phyloP scores from a whole-genome alignment of 2,329 filamentous ascomycete genomes.

The Microcyclospora pomicola region DNA sequence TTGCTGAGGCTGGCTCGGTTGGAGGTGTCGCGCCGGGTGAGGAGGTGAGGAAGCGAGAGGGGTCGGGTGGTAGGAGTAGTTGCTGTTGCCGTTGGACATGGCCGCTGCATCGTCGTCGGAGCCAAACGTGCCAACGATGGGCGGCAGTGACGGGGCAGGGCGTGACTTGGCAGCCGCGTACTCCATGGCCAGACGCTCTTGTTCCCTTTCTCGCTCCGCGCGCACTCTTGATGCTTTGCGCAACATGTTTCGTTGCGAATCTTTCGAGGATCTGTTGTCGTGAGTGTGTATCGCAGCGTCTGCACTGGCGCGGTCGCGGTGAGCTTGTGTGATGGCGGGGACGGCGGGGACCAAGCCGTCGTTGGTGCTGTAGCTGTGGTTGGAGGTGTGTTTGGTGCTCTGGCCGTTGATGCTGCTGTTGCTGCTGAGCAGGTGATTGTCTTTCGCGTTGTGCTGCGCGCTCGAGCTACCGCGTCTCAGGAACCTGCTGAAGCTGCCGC shows the following conservation, averaged over 20 bases:
- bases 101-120: conserved; percentile 52
- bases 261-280: conserved; percentile 1
- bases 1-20: conserved; percentile 1
- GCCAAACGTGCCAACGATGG: conserved; percentile 44
- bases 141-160: conserved; percentile 23
- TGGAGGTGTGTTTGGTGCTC: background rate
- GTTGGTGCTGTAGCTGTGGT: background rate
- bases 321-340: conserved; percentile 1
- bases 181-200: conserved; percentile 3
- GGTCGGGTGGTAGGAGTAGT: conserved; percentile 22
- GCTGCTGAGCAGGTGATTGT: background rate
- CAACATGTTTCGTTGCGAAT: conserved; percentile 13
- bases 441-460: background rate
- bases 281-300: conserved; percentile 1
- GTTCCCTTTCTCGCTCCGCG: conserved; percentile 5
- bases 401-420: background rate
- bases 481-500: conserved; percentile 2
- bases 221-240: conserved; percentile 25
- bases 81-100: conserved; percentile 34
- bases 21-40: conserved; percentile 22
- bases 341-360: background rate
- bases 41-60: conserved; percentile 27
- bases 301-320: conserved; percentile 1
- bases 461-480: conserved; percentile 2
- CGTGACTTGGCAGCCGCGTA: background rate